Conservation (phyloP, 1,284 basidiomycete genomes). For the Xanthoconium separans region DNA sequence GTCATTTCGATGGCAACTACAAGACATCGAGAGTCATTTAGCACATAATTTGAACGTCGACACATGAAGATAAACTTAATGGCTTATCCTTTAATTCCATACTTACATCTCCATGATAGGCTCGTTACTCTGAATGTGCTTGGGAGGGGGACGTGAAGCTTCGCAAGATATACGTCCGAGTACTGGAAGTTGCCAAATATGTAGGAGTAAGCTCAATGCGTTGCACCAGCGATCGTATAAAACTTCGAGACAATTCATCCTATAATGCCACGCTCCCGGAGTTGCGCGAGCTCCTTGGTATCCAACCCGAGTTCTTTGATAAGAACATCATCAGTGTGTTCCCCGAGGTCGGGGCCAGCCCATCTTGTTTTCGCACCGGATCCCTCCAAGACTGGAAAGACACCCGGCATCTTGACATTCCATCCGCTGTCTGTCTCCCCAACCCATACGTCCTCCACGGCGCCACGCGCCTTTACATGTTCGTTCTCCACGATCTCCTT, state of each 20-base stretch:
- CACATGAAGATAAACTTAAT: too few relatives aligned
- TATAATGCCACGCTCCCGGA: conserved; percentile 49
- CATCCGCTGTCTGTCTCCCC: conserved; percentile 42
- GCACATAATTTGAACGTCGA: too few relatives aligned
- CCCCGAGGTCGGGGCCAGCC: conserved; percentile 66
- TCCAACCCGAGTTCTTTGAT: conserved; percentile 48
- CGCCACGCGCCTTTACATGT: conserved; percentile 54
- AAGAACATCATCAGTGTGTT: conserved; percentile 62
- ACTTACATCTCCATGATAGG: too few relatives aligned
- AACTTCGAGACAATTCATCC: conserved; percentile 19
- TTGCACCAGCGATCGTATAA: too few relatives aligned
- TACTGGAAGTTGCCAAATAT: too few relatives aligned
- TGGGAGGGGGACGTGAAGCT: too few relatives aligned
- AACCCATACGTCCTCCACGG: conserved; percentile 60
- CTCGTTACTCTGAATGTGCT: too few relatives aligned
- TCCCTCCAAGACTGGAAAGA: conserved; percentile 59
- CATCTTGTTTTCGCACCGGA: conserved; percentile 56
- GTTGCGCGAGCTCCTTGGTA: conserved; percentile 39
- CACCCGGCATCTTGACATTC: conserved; percentile 64
- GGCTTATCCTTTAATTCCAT: too few relatives aligned
- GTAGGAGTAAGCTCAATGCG: too few relatives aligned
- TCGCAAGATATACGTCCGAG: too few relatives aligned
- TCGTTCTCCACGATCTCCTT: conserved; percentile 59
- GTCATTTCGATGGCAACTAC: neutral
- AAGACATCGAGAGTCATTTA: too few relatives aligned